Evolutionary conservation across 441 rosid genomes (phyloP).

Genomic region (Geranium incanum): DNA sequence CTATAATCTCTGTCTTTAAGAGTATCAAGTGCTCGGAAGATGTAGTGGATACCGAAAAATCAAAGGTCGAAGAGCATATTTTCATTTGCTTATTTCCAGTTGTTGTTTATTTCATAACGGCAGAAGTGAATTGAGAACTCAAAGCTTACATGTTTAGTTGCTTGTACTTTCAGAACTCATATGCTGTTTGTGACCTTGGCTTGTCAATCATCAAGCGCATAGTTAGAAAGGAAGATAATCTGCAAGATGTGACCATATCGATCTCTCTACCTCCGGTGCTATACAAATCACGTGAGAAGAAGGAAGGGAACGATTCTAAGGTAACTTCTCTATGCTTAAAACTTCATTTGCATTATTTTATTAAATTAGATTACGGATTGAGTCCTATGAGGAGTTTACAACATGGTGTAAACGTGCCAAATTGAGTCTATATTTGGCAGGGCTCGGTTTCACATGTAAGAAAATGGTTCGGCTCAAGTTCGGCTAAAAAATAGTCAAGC

Average conservation of each 20-base stretch:
- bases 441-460: too few species aligned
- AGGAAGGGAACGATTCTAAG: constrained; percentile 50
- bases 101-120: neutral
- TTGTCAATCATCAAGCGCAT: constrained; percentile 57
- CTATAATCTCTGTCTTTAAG: constrained; percentile 46
- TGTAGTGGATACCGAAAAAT: constrained; percentile 54
- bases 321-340: constrained; percentile 32
- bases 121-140: neutral
- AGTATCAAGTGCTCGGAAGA: constrained; percentile 79
- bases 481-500: too few species aligned
- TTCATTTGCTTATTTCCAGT: neutral
- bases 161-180: constrained; percentile 62
- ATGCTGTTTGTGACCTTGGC: constrained; percentile 91
- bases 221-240: constrained; percentile 41
- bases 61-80: constrained; percentile 54
- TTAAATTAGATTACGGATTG: neutral
- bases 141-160: constrained; percentile 20
- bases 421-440: neutral
- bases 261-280: constrained; percentile 58
- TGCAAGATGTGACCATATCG: constrained; percentile 33
- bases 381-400: neutral
- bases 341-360: constrained; percentile 1
- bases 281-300: constrained; percentile 58
- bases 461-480: too few species aligned
- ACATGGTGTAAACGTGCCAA: neutral